Percentiles rank a stretch among this genome's conserved stretches.
Conservation (phyloP, 2,329 filamentous ascomycete genomes). For the Rutstroemia sp. region DNA sequence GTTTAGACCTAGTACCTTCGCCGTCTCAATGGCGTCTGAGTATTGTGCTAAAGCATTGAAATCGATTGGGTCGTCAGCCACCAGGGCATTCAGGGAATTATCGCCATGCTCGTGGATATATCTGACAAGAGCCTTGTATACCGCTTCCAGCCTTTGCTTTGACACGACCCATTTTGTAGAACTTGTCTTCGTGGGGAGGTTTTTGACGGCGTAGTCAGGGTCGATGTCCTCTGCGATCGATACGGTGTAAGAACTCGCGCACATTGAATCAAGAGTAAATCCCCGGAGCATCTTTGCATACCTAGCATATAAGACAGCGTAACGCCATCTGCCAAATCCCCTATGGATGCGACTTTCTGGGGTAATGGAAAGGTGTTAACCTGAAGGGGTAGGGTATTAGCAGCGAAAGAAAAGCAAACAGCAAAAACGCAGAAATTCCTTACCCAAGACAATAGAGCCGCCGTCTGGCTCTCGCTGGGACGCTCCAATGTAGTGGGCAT, state of each 20-base stretch:
- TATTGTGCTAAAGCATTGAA: conserved; percentile 52
- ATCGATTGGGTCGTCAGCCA: conserved; percentile 41
- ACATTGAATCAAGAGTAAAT: not conserved
- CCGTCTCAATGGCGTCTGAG: conserved; percentile 46
- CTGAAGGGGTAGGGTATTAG: conserved; percentile 15
- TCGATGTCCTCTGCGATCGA: conserved; percentile 47
- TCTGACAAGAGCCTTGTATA: conserved; percentile 46
- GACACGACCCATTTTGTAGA: conserved; percentile 31
- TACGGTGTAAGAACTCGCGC: conserved; percentile 31
- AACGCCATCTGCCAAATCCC: conserved; percentile 30
- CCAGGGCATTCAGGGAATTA: conserved; percentile 42
- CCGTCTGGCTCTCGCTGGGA: conserved; percentile 25
- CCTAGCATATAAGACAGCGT: conserved; percentile 29
- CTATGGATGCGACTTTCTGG: conserved; percentile 23
- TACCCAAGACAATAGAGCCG: conserved; percentile 51
- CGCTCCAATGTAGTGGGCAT: conserved; percentile 8
- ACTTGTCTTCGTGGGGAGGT: conserved; percentile 39
- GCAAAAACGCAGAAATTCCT: conserved; percentile 17
- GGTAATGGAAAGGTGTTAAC: conserved; percentile 31
- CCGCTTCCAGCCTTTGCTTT: conserved; percentile 43
- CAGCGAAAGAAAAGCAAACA: not conserved
- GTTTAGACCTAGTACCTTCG: conserved; percentile 36
- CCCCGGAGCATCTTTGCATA: conserved; percentile 22
- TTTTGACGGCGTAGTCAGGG: conserved; percentile 45
- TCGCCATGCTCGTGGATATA: conserved; percentile 46